Evolutionary conservation across 139 green algal species (phyloP), one percentile per base, ranked within the genome.

Genomic region (Coelastrella sp.): DNA sequence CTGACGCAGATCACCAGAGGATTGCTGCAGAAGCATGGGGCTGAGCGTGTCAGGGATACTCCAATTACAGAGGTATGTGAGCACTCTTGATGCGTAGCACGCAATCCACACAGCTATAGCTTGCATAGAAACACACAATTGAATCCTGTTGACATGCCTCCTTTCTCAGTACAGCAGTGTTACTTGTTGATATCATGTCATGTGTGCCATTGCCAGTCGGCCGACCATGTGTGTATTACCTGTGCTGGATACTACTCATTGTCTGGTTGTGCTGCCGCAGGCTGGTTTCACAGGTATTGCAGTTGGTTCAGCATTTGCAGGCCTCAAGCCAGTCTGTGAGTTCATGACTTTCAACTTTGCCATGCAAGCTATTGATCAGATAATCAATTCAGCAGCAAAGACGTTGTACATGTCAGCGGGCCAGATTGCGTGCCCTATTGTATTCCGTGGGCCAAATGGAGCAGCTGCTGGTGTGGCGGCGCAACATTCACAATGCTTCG

Each of bases 311-410:
- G 98, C 97, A 0, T 98, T 99, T 81, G 95, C 96, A 14, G 98
- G 98, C 9, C 87, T 99, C 61, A 94, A 94, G 65, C 98, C 98
- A 24, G 93, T 99, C 19, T 95, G 98, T 58, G 98, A 99, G 94
- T 99, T 99, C 93, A 99, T 99, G 98, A 99, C 98, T 14, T 99
- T 98, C 90, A 99, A 99, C 94, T 99, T 99, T 91, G 95, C 98
- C 25, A 98, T 99, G 97, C 98, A 98, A 94, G 98, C 98, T 75
- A 98, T 99, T 58, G 98, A 99, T 90, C 98, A 99, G 81, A 99
- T 99, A 86, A 95, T 99, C 89, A 99, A 99, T 95, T 98, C 95
- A 19, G 97, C 98, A 7, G 98, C 98, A 49, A 99, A 99, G 95
- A 98, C 97, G 9, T 89, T 98, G 78, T 99, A 99, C 95, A 99